A percentile compares a stretch with the other conserved stretches of the same genome.
phyloP scores from a whole-genome alignment of 202 grass and related monocot species.

The Hordeum pubiflorum region DNA sequence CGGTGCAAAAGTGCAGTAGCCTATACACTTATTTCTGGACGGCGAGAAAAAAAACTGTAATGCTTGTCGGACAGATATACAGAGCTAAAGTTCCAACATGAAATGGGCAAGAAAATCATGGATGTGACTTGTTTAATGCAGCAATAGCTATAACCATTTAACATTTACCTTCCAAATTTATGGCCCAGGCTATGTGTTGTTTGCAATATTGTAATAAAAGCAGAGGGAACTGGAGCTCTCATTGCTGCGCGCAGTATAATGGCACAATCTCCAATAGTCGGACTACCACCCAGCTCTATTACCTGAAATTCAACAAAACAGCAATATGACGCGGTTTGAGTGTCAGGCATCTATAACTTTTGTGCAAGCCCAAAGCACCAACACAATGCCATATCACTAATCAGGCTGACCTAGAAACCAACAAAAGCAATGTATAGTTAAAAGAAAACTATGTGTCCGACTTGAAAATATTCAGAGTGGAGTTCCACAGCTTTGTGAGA shows the following conservation, averaged over 20 bases:
- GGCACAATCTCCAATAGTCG: conserved; percentile 87
- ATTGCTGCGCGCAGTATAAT: conserved; percentile 81
- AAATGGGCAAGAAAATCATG: neutral
- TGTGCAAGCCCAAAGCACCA: neutral
- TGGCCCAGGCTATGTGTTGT: conserved; percentile 81
- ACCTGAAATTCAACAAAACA: conserved; percentile 57
- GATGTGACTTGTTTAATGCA: neutral
- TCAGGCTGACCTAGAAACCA: neutral
- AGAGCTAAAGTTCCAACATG: neutral
- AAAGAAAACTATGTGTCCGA: neutral
- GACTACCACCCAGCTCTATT: conserved; percentile 68
- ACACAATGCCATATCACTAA: neutral
- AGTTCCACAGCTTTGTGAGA: neutral
- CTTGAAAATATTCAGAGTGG: neutral
- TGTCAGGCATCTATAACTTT: neutral
- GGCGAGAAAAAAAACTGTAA: neutral
- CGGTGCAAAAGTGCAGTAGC: neutral
- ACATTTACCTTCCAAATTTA: conserved; percentile 76
- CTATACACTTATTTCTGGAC: neutral
- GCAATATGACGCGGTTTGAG: conserved; percentile 12
- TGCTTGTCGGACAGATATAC: neutral
- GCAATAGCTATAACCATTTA: conserved; percentile 10
- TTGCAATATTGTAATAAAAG: conserved; percentile 78
- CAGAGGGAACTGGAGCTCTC: conserved; percentile 63
- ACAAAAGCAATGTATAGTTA: neutral